Evolutionary conservation across 2,329 filamentous ascomycete species (phyloP).

Genomic region (Sclerotinia sclerotiorum): DNA sequence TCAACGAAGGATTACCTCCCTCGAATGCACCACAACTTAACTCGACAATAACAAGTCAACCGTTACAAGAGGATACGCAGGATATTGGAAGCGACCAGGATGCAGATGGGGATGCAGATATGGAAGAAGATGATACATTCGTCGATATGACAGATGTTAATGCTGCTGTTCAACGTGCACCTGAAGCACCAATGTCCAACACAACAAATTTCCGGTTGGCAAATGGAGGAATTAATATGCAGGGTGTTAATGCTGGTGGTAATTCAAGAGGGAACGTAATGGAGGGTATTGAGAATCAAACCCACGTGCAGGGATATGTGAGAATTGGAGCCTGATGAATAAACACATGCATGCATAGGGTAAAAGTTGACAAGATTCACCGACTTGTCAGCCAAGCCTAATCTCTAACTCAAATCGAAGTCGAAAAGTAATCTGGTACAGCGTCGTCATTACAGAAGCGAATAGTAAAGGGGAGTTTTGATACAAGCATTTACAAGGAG

Average conservation of each 20-base stretch:
- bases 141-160: conserved; percentile 46
- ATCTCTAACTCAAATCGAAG: neutral
- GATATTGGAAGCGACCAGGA: conserved; percentile 33
- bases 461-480: neutral
- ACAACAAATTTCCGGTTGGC: conserved; percentile 32
- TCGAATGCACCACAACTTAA: conserved; percentile 16
- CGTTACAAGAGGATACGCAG: conserved; percentile 20
- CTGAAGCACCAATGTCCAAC: conserved; percentile 29
- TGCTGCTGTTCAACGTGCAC: conserved; percentile 25
- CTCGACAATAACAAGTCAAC: conserved; percentile 11
- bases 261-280: conserved; percentile 25
- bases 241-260: conserved; percentile 23
- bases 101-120: conserved; percentile 43
- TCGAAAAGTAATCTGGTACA: neutral
- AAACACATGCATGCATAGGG: no score
- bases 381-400: neutral
- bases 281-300: conserved; percentile 33
- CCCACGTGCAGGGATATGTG: conserved; percentile 33
- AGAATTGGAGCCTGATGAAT: conserved; percentile 34
- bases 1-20: conserved; percentile 19
- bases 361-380: neutral
- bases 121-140: conserved; percentile 57
- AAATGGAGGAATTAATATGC: conserved; percentile 29
- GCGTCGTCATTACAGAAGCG: neutral
- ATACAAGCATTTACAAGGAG: conserved; percentile 19